These are phyloP conservation scores for Trichoderma guizhouense DNA, from an alignment of 2,329 filamentous ascomycete genomes.

Conservation along the genomic window DNA sequence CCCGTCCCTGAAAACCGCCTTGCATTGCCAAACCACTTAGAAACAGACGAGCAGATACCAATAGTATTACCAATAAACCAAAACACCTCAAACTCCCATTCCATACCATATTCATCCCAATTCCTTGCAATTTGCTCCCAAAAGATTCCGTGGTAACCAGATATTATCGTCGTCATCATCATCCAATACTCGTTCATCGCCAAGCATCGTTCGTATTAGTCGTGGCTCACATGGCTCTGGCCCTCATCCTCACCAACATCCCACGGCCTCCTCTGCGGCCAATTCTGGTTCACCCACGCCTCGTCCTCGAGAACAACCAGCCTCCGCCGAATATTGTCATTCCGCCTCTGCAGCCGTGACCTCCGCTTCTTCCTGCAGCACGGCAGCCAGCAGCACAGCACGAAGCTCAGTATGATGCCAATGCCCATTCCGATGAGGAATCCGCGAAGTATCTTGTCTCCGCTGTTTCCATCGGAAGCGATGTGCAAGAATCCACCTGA, in stretches of 20 bases:
- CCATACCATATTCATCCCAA: neutral
- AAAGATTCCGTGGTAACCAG: neutral
- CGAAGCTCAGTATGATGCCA: constrained; percentile 31
- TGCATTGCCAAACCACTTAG: neutral
- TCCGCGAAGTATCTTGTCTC: constrained; percentile 33
- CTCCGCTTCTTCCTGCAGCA: constrained; percentile 25
- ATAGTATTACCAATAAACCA: no score
- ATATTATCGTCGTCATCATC: neutral
- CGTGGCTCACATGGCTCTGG: neutral
- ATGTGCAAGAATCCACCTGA: constrained; percentile 23
- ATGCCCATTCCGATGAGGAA: constrained; percentile 35
- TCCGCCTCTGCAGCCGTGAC: constrained; percentile 17
- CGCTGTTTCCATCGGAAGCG: constrained; percentile 29
- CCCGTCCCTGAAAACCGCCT: neutral
- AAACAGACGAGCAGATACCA: neutral
- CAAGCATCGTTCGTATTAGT: neutral
- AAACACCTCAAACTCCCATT: neutral
- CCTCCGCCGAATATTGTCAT: neutral
- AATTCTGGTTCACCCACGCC: constrained; percentile 5
- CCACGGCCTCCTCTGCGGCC: constrained; percentile 5
- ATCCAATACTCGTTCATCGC: neutral
- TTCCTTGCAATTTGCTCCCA: neutral
- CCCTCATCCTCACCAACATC: constrained; percentile 5
- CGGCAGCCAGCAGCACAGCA: constrained; percentile 35
- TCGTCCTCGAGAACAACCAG: neutral